Evolutionary conservation across 257 asterid species (phyloP).

Genomic region (Craterostigma plantagineum): DNA sequence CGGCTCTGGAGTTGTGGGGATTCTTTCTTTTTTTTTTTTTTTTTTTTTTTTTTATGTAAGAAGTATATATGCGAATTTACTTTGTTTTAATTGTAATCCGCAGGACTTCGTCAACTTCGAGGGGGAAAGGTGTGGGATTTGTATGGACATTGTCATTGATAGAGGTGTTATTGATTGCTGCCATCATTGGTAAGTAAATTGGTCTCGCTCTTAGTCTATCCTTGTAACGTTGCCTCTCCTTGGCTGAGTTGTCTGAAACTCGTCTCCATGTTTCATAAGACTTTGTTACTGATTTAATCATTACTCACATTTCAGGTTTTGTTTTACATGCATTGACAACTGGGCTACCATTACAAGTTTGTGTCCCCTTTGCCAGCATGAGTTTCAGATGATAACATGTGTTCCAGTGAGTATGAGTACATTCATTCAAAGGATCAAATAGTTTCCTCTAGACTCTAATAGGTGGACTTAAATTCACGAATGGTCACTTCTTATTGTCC

Average conservation of each 20-base stretch:
- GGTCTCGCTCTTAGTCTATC: background rate
- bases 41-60: no score
- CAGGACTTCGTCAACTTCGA: conserved; percentile 58
- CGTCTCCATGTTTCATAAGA: background rate
- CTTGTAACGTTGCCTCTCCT: background rate
- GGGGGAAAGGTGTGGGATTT: conserved; percentile 93
- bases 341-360: conserved; percentile 97
- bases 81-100: conserved; percentile 9
- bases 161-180: conserved; percentile 98
- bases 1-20: background rate
- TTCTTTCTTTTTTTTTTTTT: conserved; percentile 2
- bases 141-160: conserved; percentile 79
- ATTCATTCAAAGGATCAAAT: background rate
- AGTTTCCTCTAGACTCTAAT: background rate
- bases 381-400: conserved; percentile 92
- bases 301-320: conserved; percentile 45
- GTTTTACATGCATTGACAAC: conserved; percentile 97
- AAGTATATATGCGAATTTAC: conserved; percentile 6
- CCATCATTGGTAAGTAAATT: conserved; percentile 68
- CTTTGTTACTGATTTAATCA: background rate
- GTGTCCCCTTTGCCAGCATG: conserved; percentile 96
- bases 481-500: conserved; percentile 13
- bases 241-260: conserved; percentile 3
- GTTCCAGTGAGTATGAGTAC: conserved; percentile 98
- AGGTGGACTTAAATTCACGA: conserved; percentile 4